Conservation (phyloP, 129 eudicot species). For the Pulicaria dysenterica region DNA sequence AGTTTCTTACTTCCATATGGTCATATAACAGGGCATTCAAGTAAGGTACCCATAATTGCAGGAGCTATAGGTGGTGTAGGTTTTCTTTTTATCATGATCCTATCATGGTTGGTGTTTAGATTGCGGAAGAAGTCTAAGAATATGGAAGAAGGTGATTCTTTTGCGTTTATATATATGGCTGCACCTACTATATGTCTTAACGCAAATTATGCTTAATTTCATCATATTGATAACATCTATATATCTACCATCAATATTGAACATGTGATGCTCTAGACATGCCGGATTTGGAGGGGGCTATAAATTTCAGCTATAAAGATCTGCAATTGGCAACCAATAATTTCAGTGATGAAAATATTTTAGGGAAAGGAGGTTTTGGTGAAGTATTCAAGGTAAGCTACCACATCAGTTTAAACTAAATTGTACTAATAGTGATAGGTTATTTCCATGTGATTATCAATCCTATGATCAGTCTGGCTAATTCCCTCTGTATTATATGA, state of each 20-base stretch:
- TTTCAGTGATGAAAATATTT: constrained; percentile 49
- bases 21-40: constrained; percentile 47
- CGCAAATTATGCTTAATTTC: not conserved
- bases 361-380: constrained; percentile 85
- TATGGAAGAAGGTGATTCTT: constrained; percentile 45
- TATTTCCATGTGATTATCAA: too few species aligned
- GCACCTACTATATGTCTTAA: not conserved
- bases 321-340: constrained; percentile 57
- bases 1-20: constrained; percentile 7
- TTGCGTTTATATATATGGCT: not conserved
- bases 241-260: not conserved
- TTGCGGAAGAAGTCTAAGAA: constrained; percentile 39
- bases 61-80: constrained; percentile 55
- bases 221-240: constrained; percentile 5
- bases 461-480: not conserved
- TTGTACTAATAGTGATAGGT: too few species aligned
- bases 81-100: constrained; percentile 22
- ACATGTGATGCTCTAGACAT: constrained; percentile 44
- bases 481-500: not conserved
- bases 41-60: constrained; percentile 47
- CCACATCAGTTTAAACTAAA: too few species aligned
- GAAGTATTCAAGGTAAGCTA: constrained; percentile 69
- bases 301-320: constrained; percentile 53
- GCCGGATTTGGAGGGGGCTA: constrained; percentile 57
- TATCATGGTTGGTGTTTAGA: constrained; percentile 24